These are phyloP conservation scores for Trichoderma sp. DNA, from an alignment of 2,329 filamentous ascomycete genomes.

Conservation along the genomic window DNA sequence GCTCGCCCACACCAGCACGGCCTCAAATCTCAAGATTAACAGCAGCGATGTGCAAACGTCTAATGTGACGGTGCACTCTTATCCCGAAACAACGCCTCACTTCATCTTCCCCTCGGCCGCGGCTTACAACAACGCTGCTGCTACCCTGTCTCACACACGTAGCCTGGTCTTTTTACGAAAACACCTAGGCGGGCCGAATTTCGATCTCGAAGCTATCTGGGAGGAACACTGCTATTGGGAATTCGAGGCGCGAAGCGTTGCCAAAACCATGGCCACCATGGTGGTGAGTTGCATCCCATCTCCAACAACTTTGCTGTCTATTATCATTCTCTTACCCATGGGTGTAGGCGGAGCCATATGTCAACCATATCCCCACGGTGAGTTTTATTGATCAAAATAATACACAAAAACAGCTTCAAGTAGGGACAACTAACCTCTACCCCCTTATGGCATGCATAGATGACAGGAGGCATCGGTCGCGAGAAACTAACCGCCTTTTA, in stretches of 20 bases:
- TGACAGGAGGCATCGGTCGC: conserved; percentile 67
- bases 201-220: conserved; percentile 75
- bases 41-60: not conserved
- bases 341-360: conserved; percentile 58
- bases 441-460: conserved; percentile 26
- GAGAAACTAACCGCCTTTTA: conserved; percentile 65
- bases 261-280: conserved; percentile 74
- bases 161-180: conserved; percentile 63
- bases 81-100: conserved; percentile 32
- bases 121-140: conserved; percentile 50
- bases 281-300: conserved; percentile 43
- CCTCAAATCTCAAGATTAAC: not conserved
- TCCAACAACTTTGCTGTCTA: not conserved
- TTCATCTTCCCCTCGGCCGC: conserved; percentile 48
- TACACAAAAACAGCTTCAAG: not conserved
- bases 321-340: not conserved
- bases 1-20: not conserved
- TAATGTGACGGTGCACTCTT: conserved; percentile 17
- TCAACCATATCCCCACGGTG: conserved; percentile 70
- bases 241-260: conserved; percentile 64
- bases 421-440: not conserved
- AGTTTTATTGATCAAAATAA: conserved; percentile 25
- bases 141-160: conserved; percentile 62
- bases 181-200: conserved; percentile 60
- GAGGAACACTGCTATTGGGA: conserved; percentile 72